Base-by-base conservation (phyloP, 164 flowering plant species). In the Echeveria elegans region DNA sequence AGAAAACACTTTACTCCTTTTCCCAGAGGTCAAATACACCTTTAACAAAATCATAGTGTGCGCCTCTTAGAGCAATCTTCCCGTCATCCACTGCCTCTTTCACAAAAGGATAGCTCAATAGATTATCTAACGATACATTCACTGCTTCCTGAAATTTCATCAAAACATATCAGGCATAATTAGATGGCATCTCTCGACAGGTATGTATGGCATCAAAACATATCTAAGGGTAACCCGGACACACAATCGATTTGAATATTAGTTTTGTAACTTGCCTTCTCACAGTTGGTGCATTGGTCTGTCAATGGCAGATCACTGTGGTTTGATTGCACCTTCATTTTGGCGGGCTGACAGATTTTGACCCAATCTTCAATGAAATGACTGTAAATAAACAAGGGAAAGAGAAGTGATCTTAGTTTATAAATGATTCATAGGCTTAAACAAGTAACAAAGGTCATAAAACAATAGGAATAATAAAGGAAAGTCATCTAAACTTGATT, bases 351-450 rank as follows among this genome's bases (percentile, higher is more conserved):
- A 65, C 95, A 73, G 23, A 90, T 87, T 66, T 85, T 82, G 18
- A 90, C 97, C 97, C 97, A 90, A 9, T 85, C 70, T 69, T 90
- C 97, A 21, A 90, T 90, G 82, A 90, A 90, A 40, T 85, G 84
- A 73, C 95, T 90, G 85, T 47, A 24, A 34, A 52, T 2, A 52
- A 52, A 3, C 31, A n/a, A 26, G 31, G 31, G 18, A 24, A 7
- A 40, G 14, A 8, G 45, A 40, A 40, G 45, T 40, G 45, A 40
- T 40, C 2, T 40, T 40, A 9, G 45, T 40, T 40, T 7, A 3
- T 26, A 4, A 52, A 10, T 10, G 14, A 24, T 16, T 26, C 56
- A n/a, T 21, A 50, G 1, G 0, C 56, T 2, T 0, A 15, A 45
- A 16, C 19, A 45, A 45, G 4, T 34, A 3, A 34, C n/a, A n/a